Base-by-base conservation (phyloP, 768 basidiomycete genomes). In the Cantharellus cinnabarinus region DNA sequence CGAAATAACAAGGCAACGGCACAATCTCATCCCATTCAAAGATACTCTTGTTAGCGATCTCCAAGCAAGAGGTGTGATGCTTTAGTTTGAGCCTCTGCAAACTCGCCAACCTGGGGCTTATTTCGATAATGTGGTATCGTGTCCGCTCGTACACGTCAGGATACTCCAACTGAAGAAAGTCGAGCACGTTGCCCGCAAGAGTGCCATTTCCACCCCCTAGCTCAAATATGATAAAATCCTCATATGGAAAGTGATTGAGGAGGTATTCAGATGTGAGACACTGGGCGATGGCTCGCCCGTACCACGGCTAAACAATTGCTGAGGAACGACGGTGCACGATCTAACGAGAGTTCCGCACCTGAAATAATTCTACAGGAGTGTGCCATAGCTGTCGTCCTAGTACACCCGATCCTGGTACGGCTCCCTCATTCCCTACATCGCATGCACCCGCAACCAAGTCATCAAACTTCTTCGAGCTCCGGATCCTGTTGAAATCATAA, bases 191-290 rank as follows among this genome's bases (percentile, higher is more conserved):
- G 70, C 79, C 71, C 39, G 94, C 93, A 59, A 99, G 76, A 0
- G 94, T 94, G 7, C 95, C 95, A 66, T 99, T 99, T 48, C 95
- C 95, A 2, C 91, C 95, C 41, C 95, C 95, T 65, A 99, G 85
- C 70, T 99, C 95, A 73, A 97, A 98, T 57, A 99, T 82, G 62
- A 87, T 79, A 63, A 98, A 82, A 69, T 95, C 91, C 70, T 95
- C 85, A 67, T 97, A 94, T 0, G 94, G 94, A 69, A 89, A 98
- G 68, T 90, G 85, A 67, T 91, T 90, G 62, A 91, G 77, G 66
- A 95, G 79, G 70, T 99, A 97, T 64, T 93, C 86, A 0, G 86
- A 82, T 29, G 89, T 82, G 40, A 98, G 77, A 66, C 89, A 94
- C 59, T 82, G 81, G 5, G 85, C 89, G 57, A 98, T 80, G 48